Base-by-base conservation (phyloP, 306 rosid species). In the Alnus glutinosa region DNA sequence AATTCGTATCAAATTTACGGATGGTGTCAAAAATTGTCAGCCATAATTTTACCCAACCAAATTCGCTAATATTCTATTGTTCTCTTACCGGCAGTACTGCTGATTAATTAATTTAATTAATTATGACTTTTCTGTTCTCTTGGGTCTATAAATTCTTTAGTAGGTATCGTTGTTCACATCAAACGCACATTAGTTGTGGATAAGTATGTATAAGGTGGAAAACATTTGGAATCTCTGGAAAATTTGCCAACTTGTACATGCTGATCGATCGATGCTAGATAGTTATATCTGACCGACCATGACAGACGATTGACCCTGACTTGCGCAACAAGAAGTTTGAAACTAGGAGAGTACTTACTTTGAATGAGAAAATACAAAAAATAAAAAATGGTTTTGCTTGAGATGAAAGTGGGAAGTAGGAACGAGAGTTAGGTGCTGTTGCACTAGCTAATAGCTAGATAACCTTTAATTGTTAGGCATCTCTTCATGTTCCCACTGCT, bases 341-440 rank as follows among this genome's bases (percentile, higher is more conserved):
- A 81, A 59, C 67, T 77, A 23, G 70, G 14, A 57, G 64, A 23
- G 28, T 23, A 23, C 28, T 23, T 16, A 9, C 18, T 81, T 59
- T 76, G 85, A 81, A 76, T 70, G 74, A 9, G 77, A 79, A 75
- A 75, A 46, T 76, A 70, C 36, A 34, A 8, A 79, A 75, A 75
- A 46, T 76, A 64, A 30, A 34, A 8, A 39, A 77, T 64, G 19
- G 69, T 76, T 58, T 80, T 55, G 67, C 75, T 79, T 82, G 86
- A 81, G 78, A 78, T 69, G 49, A 67, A 85, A 79, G 55, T 54
- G 18, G n/a, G 54, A 42, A 55, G 37, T 39, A 39, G 44, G 44
- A 23, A 23, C 2, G 63, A 73, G 59, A 85, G 86, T 90, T 90
- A 75, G 97, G 93, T 78, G 78, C 61, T 83, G 72, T 1, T 34